phyloP scores from a whole-genome alignment of 805 yeast genomes.

The Hanseniaspora lachancei region DNA sequence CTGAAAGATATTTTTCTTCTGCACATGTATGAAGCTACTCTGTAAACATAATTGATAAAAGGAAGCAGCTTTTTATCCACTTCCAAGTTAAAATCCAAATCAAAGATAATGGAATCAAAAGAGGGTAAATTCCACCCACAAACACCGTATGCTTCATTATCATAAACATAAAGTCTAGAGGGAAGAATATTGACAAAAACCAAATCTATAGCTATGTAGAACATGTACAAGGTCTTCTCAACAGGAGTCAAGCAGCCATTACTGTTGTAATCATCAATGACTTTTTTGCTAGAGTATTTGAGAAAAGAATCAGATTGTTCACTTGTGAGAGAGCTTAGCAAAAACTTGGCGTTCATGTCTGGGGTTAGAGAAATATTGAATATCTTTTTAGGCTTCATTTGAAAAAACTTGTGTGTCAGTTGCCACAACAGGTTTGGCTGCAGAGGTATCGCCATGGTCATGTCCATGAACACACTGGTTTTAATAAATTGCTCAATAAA shows the following conservation, averaged over 20 bases:
- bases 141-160: conserved; percentile 10
- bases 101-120: conserved; percentile 1
- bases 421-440: conserved; percentile 6
- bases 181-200: conserved; percentile 12
- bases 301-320: background rate
- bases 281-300: background rate
- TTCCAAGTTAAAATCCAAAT: background rate
- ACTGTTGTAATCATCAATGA: background rate
- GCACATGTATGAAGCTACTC: conserved; percentile 12
- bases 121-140: conserved; percentile 1
- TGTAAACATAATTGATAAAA: conserved; percentile 10
- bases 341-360: background rate
- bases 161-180: conserved; percentile 4
- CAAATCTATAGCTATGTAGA: conserved; percentile 12
- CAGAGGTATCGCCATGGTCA: conserved; percentile 8
- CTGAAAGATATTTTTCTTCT: conserved; percentile 8
- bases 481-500: conserved; percentile 6
- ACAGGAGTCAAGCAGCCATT: conserved; percentile 10
- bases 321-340: background rate
- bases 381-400: conserved; percentile 11
- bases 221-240: conserved; percentile 12
- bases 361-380: background rate
- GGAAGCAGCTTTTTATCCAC: conserved; percentile 3
- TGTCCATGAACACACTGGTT: background rate
- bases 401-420: conserved; percentile 5